phyloP scores from a whole-genome alignment of 139 green algal species.

The Tetradesmus obliquus region DNA sequence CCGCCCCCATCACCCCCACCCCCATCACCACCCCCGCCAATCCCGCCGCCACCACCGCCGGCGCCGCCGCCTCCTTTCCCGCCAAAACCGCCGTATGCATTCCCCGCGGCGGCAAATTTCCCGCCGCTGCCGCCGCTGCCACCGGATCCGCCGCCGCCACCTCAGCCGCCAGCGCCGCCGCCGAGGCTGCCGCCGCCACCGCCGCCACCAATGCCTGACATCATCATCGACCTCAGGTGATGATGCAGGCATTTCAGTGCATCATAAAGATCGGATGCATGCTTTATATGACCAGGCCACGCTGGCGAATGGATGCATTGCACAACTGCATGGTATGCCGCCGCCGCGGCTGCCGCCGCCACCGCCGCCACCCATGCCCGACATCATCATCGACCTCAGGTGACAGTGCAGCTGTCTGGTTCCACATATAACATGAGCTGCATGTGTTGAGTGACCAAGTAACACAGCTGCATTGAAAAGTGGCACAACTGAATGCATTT shows the following conservation, averaged over 20 bases:
- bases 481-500: too few species aligned
- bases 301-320: neutral
- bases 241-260: too few species aligned
- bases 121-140: neutral
- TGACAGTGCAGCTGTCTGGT: neutral
- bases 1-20: neutral
- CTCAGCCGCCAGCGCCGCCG: neutral
- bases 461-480: neutral
- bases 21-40: neutral
- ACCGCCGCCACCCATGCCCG: neutral
- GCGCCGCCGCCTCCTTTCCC: neutral
- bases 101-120: neutral
- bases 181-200: neutral
- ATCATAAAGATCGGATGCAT: too few species aligned
- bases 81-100: conserved; percentile 2
- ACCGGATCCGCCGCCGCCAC: too few species aligned
- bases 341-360: neutral
- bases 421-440: neutral
- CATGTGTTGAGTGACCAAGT: neutral
- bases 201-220: neutral
- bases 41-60: neutral
- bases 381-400: neutral
- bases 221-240: neutral
- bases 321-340: neutral
- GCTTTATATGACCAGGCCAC: too few species aligned